Evolutionary conservation across 305 asterid species (phyloP), one percentile per base, ranked within the genome.

Genomic region (Striga hermonthica): DNA sequence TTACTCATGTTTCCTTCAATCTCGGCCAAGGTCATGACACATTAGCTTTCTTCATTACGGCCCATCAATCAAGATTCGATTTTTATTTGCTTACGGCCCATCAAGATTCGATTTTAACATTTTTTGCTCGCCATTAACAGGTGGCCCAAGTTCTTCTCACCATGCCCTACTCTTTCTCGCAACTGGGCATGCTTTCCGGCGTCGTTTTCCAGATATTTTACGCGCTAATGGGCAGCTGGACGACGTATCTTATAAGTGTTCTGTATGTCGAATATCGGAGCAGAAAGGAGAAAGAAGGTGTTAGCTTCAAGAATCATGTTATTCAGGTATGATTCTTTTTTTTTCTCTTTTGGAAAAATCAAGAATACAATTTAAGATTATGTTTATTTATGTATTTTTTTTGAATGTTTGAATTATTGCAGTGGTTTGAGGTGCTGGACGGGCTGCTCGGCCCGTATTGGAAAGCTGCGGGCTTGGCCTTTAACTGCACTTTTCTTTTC

Each of bases 131-230:
- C n/a, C n/a, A n/a, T n/a, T n/a, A 66, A 41, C 72, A 91, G 98
- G 98, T 91, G 58, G 98, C 98, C n/a, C 98, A 91, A 70, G 98
- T 91, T 75, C 74, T 91, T 12, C 63, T 91, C 38, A 91, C 98
- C 5, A 79, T 91, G 0, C 98, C 98, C 6, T 91, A 91, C 78
- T 91, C 98, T 0, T 91, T 91, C 28, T 91, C 98, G 5, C 98
- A 91, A 73, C 85, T 91, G 11, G 98, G 98, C 7, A 76, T 91
- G 87, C 50, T 78, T 6, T 91, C 98, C 44, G 98, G 98, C 34
- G 73, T 91, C 7, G 65, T 85, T 1, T 73, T 91, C 5, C 98
- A 91, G 74, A 64, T 91, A 4, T 91, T 91, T 73, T 91, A 91
- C 64, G 98, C 96, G 0, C 4, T 91, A 43, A 7, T 91, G 34